These are phyloP conservation scores for Schizosaccharomyces lindneri DNA, from an alignment of 805 yeast genomes.

Conservation along the genomic window DNA sequence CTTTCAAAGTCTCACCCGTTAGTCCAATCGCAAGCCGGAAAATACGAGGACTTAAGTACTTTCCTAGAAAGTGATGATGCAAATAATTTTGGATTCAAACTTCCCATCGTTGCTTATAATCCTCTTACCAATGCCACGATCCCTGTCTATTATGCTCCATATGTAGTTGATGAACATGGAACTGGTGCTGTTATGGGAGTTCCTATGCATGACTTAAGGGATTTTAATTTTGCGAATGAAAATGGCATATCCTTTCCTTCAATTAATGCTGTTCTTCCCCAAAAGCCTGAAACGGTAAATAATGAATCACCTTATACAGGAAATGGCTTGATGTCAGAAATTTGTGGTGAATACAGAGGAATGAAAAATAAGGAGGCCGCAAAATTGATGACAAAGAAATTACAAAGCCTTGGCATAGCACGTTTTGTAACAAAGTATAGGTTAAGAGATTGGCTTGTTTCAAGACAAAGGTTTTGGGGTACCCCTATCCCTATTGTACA, in stretches of 20 bases:
- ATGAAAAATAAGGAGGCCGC: conserved; percentile 27
- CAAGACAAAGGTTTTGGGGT: conserved; percentile 94
- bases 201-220: conserved; percentile 81
- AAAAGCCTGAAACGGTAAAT: conserved; percentile 6
- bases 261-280: conserved; percentile 20
- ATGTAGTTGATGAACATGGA: conserved; percentile 64
- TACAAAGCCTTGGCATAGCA: conserved; percentile 23
- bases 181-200: conserved; percentile 95
- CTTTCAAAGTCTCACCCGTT: conserved; percentile 48
- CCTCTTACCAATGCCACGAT: conserved; percentile 30
- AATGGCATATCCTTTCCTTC: conserved; percentile 22
- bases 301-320: conserved; percentile 15
- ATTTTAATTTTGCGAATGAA: conserved; percentile 49
- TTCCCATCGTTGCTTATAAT: conserved; percentile 23
- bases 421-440: conserved; percentile 26
- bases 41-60: conserved; percentile 15
- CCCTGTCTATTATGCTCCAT: conserved; percentile 78
- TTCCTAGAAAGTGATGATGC: conserved; percentile 21
- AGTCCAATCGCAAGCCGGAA: conserved; percentile 13
- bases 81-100: conserved; percentile 28
- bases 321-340: conserved; percentile 17
- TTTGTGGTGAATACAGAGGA: conserved; percentile 28
- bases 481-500: conserved; percentile 92
- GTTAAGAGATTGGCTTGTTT: conserved; percentile 80
- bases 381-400: conserved; percentile 18